Base-by-base conservation (phyloP, 441 rosid genomes). In the Viola pubescens region DNA sequence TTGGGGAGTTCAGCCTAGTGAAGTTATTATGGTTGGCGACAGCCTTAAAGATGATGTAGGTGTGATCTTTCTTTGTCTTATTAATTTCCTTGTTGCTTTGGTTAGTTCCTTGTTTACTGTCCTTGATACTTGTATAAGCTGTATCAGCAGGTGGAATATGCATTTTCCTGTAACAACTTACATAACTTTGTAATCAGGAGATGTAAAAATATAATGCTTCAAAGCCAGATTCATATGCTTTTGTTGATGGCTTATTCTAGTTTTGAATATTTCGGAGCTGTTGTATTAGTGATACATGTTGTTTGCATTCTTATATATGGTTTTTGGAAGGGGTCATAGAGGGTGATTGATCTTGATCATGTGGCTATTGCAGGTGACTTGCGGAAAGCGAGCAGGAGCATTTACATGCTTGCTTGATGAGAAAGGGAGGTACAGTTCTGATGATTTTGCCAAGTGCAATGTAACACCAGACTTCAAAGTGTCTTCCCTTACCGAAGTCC, bases 11-110 rank as follows among this genome's bases (percentile, higher is more conserved):
- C 81, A 81, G 66, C 94, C 95, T 43, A 73, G 64, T 44, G 94
- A 91, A 80, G 91, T 91, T 68, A 76, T 91, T 76, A 91, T 91
- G 98, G 79, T 91, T 51, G 98, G 98, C 9, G 98, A 91, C 72
- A 91, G 95, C 80, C 89, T 91, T 50, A 89, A 84, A 75, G 98
- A 91, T 81, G 97, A 91, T 75, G 97, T 87, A 58, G 78, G 94
- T 70, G 13, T 8, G 4, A 43, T 43, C 48, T 19, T 46, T 62
- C 9, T 6, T 16, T 41, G 34, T 57, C 37, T 11, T 8, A 45
- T 12, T 0, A 13, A 19, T 34, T 14, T 8, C 34, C 38, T 58
- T 12, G 12, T 38, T 45, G 11, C 10, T 5, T 1, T 16, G 19
- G 19, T 16, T 16, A 16, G 19, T 16, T 16, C 19, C 19, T 16